Percentiles rank a stretch among this genome's conserved stretches.
These are phyloP conservation scores for Juncus inflexus DNA, from an alignment of 176 grass and related monocot genomes.

Conservation along the genomic window DNA sequence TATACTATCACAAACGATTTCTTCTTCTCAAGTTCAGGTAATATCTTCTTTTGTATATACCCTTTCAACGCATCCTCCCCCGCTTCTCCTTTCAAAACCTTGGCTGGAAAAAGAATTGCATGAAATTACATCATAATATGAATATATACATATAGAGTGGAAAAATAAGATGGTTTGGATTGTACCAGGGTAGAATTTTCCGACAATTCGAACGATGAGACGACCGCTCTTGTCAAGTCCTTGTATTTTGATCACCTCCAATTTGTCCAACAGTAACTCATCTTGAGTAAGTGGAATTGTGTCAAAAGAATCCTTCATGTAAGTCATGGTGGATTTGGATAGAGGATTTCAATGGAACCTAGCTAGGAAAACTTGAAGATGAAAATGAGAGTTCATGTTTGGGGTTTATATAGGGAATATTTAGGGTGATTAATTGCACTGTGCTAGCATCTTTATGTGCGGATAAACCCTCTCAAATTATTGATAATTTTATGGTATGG, in stretches of 20 bases:
- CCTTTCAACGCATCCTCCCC: conserved; percentile 43
- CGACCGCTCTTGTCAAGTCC: conserved; percentile 54
- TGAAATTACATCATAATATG: not conserved
- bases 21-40: conserved; percentile 37
- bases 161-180: not conserved
- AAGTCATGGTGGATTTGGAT: not conserved
- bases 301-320: not conserved
- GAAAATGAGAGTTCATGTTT: not conserved
- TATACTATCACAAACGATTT: conserved; percentile 65
- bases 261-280: conserved; percentile 50
- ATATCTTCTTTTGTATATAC: conserved; percentile 38
- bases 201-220: conserved; percentile 64
- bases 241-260: conserved; percentile 54
- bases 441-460: too few species aligned
- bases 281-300: conserved; percentile 19
- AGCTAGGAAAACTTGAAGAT: not conserved
- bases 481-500: too few species aligned
- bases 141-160: not conserved
- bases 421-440: not conserved
- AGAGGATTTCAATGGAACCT: not conserved
- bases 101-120: conserved; percentile 33
- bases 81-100: conserved; percentile 41
- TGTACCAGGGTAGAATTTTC: conserved; percentile 70
- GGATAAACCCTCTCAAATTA: too few species aligned
- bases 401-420: conserved; percentile 10